Base-by-base conservation (phyloP, 73 alveolate genomes). In the Symbiodinium natans region DNA sequence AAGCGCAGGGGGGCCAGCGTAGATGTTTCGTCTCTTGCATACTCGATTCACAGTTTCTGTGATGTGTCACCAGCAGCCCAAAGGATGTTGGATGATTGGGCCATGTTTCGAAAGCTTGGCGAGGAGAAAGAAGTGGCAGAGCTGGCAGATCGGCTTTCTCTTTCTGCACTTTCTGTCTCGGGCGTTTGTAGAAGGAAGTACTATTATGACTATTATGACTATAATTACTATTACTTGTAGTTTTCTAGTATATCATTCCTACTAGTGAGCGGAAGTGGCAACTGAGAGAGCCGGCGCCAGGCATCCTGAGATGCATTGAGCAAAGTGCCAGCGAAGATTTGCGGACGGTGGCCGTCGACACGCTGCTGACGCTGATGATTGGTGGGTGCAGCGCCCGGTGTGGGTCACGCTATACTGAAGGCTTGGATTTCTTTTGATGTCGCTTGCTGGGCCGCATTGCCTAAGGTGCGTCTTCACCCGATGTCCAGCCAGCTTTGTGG, bases 391-490 rank as follows among this genome's bases (percentile, higher is more conserved):
- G 21, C 13, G 59, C 59, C 13, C 21, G 59, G 13, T 46, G 59
- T 46, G 6, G 59, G 59, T 46, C 59, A 46, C 13, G 59, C 59
- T 46, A 46, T 46, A 13, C 21, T n/a, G n/a, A n/a, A n/a, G n/a
- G n/a, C n/a, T n/a, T n/a, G n/a, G n/a, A n/a, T n/a, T n/a, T n/a
- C n/a, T n/a, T n/a, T n/a, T n/a, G n/a, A n/a, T n/a, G n/a, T 46
- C 89, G 25, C 74, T 33, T 33, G 41, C 25, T 2, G 27, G 3
- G 34, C 31, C 31, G 84, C 82, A 21, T 40, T 5, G n/a, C n/a
- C 34, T n/a, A n/a, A 90, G 97, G 97, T 90, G 82, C 77, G 46
- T 75, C 6, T 68, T 68, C 54, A 90, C 97, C 71, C 97, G 97
- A 38, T 90, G 97, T 75, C 97, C 87, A 36, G 89, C 97, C 10